These are phyloP conservation scores for Fonsecaea erecta DNA, from an alignment of 2,329 filamentous ascomycete species.

Conservation along the genomic window DNA sequence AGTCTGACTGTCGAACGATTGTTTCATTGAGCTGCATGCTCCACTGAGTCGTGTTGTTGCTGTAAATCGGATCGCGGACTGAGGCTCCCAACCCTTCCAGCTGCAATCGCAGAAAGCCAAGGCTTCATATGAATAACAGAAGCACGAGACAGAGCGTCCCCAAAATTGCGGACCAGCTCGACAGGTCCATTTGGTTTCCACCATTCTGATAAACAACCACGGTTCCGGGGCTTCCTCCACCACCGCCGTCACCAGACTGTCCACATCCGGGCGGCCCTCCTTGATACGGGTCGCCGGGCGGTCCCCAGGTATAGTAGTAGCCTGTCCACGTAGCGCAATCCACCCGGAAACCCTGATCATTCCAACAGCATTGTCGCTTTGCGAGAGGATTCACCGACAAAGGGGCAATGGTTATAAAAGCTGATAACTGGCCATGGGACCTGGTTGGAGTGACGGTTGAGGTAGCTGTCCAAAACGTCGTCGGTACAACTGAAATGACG, in stretches of 20 bases:
- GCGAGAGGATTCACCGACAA: constrained; percentile 32
- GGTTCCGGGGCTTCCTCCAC: constrained; percentile 16
- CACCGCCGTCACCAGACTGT: constrained; percentile 21
- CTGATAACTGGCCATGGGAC: constrained; percentile 21
- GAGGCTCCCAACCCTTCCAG: background rate
- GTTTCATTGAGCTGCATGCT: background rate
- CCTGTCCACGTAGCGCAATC: constrained; percentile 39
- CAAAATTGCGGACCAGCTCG: constrained; percentile 21
- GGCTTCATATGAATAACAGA: constrained; percentile 25
- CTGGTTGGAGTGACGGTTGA: constrained; percentile 15
- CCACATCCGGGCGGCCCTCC: constrained; percentile 33
- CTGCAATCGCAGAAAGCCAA: background rate
- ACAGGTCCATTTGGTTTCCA: constrained; percentile 10
- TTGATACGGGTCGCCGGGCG: constrained; percentile 33
- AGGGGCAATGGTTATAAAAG: constrained; percentile 35
- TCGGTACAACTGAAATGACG: constrained; percentile 6
- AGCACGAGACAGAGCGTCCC: constrained; percentile 22
- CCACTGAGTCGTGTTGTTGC: background rate
- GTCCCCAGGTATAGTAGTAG: constrained; percentile 40
- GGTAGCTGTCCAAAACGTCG: constrained; percentile 18
- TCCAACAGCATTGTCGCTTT: constrained; percentile 36
- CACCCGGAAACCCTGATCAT: constrained; percentile 38
- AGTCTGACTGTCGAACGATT: background rate
- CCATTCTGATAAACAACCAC: constrained; percentile 29
- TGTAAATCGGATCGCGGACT: background rate